phyloP scores from a whole-genome alignment of 331 rosid species.

The Acacia concinna region DNA sequence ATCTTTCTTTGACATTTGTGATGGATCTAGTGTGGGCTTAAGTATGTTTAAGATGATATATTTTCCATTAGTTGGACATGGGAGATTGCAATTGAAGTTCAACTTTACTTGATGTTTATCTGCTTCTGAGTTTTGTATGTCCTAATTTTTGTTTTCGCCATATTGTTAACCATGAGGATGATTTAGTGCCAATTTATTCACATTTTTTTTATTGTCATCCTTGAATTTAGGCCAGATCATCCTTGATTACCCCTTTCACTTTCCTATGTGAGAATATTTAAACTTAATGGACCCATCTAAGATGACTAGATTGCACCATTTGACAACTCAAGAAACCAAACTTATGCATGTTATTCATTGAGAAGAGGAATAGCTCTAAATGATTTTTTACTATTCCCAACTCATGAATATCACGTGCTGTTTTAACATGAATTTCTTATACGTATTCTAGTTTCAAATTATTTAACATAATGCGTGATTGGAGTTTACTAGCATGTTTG shows the following conservation, averaged over 20 bases:
- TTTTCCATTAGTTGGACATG: background rate
- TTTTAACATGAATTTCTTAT: background rate
- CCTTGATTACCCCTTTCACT: background rate
- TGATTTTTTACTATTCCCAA: background rate
- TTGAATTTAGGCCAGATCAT: background rate
- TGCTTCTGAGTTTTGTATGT: background rate
- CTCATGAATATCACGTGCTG: background rate
- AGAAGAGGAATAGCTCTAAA: background rate
- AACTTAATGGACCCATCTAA: background rate
- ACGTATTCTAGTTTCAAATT: background rate
- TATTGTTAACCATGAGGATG: conserved; percentile 1
- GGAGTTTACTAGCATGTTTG: conserved; percentile 3
- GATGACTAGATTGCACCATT: background rate
- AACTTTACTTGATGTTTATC: background rate
- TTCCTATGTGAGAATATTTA: background rate
- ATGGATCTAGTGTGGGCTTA: conserved; percentile 7
- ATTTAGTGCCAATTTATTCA: background rate
- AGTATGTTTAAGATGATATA: conserved; percentile 8
- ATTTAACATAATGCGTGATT: background rate
- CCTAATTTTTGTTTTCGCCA: conserved; percentile 5
- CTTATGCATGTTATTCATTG: background rate
- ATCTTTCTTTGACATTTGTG: background rate
- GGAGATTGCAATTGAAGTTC: conserved; percentile 19
- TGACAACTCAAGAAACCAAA: background rate
- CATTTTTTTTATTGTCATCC: background rate